A percentile compares a stretch with the other conserved stretches of the same genome.
Evolutionary conservation across 2,329 filamentous ascomycete genomes (phyloP).

Genomic region (Aspergillus felis): DNA sequence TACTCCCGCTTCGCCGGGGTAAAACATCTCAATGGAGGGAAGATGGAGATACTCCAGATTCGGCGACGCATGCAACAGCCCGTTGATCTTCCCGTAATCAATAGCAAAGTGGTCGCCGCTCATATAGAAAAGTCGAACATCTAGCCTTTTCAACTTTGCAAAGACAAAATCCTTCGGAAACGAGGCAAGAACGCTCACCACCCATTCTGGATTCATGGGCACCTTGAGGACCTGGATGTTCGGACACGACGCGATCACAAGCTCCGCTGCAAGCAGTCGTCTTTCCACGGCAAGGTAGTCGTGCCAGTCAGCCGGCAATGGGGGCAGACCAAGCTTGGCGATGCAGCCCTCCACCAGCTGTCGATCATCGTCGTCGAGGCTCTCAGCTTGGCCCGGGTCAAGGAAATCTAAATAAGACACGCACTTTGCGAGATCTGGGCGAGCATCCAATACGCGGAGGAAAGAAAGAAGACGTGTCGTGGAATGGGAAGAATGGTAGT

Average conservation of each 20-base stretch:
- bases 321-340: not conserved
- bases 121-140: constrained; percentile 1
- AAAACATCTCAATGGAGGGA: not conserved
- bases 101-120: constrained; percentile 3
- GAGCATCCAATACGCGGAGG: not conserved
- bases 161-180: not conserved
- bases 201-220: not conserved
- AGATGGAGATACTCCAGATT: not conserved
- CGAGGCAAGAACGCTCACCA: not conserved
- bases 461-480: not conserved
- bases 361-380: not conserved
- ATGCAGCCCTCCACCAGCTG: constrained; percentile 1
- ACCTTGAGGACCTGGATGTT: not conserved
- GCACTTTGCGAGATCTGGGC: constrained; percentile 1
- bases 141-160: not conserved
- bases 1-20: not conserved
- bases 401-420: not conserved
- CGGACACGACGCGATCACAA: not conserved
- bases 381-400: not conserved
- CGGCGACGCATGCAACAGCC: not conserved
- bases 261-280: not conserved
- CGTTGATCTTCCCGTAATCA: not conserved
- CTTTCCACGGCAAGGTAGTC: not conserved
- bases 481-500: not conserved
- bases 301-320: not conserved